Base-by-base conservation (phyloP, 805 yeast species). In the Komagataella pseudopastoris region DNA sequence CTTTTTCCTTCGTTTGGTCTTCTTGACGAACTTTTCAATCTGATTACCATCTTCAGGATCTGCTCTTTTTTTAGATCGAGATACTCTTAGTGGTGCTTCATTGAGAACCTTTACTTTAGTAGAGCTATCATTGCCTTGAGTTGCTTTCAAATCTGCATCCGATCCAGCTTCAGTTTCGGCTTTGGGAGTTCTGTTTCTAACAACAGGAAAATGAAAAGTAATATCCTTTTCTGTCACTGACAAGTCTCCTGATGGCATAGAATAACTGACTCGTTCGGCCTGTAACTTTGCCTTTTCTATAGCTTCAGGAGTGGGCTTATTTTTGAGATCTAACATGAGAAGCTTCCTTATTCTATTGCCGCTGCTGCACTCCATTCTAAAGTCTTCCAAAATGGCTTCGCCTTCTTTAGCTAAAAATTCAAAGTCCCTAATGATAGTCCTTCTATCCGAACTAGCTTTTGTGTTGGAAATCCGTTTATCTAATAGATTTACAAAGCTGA, bases 391-490 rank as follows among this genome's bases (percentile, higher is more conserved):
- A n/a, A 46, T 51, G 6, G 64, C 45, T 3, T 51, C 20, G 0
- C 70, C 67, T 10, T 68, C 62, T 0, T 56, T 54, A 4, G 63
- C 63, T 24, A 80, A 63, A 3, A 58, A 52, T 1, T 57, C 55
- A 0, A 76, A 65, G 55, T 78, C 83, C 5, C 74, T 70, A 6
- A 60, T 58, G 10, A 77, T 58, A 0, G 90, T 84, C 50, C 72
- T 74, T 39, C 77, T 71, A 56, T 84, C 90, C 16, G 80, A 68
- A 1, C 46, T 44, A 44, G 64, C 60, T 24, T 62, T 63, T 12
- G 75, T 68, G 0, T 72, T 73, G 39, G 39, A 10, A 55, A 75
- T 55, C 16, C 55, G 56, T 3, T 66, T 69, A n/a, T 78, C 70
- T 1, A 81, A 56, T 4, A 59, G 62, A 7, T 65, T 68, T 44